These are phyloP conservation scores for Phytopythium vexans DNA, from an alignment of 352 stramenopile species.

Conservation along the genomic window DNA sequence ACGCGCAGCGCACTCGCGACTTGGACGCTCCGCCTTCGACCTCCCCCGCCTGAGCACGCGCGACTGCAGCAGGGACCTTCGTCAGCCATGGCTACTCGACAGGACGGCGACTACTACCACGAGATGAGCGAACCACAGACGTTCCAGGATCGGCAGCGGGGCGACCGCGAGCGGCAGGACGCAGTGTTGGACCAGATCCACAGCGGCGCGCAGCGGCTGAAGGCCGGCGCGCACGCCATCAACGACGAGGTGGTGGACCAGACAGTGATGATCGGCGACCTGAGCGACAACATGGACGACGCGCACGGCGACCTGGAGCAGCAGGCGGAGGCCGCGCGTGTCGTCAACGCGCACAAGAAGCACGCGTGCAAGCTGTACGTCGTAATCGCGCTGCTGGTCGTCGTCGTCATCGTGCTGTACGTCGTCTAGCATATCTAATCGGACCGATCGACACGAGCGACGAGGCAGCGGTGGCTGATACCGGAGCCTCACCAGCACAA, in stretches of 20 bases:
- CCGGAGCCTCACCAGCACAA: too few species aligned
- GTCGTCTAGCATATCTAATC: conserved; percentile 13
- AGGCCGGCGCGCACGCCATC: conserved; percentile 83
- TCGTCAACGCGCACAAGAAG: conserved; percentile 66
- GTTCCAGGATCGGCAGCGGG: conserved; percentile 43
- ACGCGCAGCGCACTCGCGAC: too few species aligned
- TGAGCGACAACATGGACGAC: conserved; percentile 59
- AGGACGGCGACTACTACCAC: conserved; percentile 35
- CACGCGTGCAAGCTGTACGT: conserved; percentile 69
- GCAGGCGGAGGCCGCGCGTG: conserved; percentile 46
- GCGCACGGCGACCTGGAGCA: conserved; percentile 54
- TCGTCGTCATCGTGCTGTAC: conserved; percentile 53
- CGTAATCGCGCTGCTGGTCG: conserved; percentile 55
- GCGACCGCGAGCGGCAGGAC: conserved; percentile 62
- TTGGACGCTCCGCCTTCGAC: too few species aligned
- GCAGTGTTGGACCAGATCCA: conserved; percentile 73
- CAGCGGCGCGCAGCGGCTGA: conserved; percentile 65
- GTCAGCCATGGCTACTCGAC: too few species aligned
- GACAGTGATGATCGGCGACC: conserved; percentile 77
- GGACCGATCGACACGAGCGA: too few species aligned
- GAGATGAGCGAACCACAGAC: conserved; percentile 66
- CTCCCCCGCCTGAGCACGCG: too few species aligned
- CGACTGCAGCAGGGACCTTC: too few species aligned
- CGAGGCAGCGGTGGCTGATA: too few species aligned
- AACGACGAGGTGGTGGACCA: conserved; percentile 81